Evolutionary conservation across 2,329 filamentous ascomycete species (phyloP), one percentile per base, ranked within the genome.

Genomic region (Diaporthe sp.): DNA sequence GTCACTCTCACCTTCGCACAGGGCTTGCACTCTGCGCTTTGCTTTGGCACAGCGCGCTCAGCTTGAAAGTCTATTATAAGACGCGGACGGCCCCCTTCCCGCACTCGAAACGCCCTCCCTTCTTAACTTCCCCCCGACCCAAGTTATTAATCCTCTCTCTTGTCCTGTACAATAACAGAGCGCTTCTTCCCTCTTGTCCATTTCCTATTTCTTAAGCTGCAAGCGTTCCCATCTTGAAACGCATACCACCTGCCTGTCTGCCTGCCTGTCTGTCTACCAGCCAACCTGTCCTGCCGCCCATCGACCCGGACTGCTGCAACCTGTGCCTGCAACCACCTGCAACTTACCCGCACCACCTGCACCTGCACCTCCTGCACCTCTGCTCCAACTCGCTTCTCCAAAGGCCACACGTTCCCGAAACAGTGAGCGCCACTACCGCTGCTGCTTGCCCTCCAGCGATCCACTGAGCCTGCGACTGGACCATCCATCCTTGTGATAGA

Each of bases 61-160:
- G 66, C 66, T 75, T 75, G 66, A 73, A 75, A 69, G 63, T 59
- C 72, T 76, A 76, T 75, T 77, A 77, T 77, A 77, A 77, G 75
- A 77, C 74, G 75, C 71, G 74, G 72, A 75, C 71, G 75, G 69
- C 71, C 75, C 76, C 76, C 76, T 75, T 77, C 74, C 76, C 75
- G 73, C 71, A 74, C 66, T 75, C 74, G 74, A 75, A 75, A 75
- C 73, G 56, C 69, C 61, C 75, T 76, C 75, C 73, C 66, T 75
- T 63, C 56, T 71, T 63, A 51, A 63, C 32, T 63, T 71, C 51
- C 63, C 68, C 63, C 50, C 63, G 32, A 53, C 63, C 63, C 68
- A 71, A 76, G 69, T 75, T 70, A 76, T 71, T 68, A 73, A 65
- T 59, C 58, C 53, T 70, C 59, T 47, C 39, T 66, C 72, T 61